A percentile compares a stretch with the other conserved stretches of the same genome.
phyloP scores from a whole-genome alignment of 208 protist species.

The Angomonas ambiguus region DNA sequence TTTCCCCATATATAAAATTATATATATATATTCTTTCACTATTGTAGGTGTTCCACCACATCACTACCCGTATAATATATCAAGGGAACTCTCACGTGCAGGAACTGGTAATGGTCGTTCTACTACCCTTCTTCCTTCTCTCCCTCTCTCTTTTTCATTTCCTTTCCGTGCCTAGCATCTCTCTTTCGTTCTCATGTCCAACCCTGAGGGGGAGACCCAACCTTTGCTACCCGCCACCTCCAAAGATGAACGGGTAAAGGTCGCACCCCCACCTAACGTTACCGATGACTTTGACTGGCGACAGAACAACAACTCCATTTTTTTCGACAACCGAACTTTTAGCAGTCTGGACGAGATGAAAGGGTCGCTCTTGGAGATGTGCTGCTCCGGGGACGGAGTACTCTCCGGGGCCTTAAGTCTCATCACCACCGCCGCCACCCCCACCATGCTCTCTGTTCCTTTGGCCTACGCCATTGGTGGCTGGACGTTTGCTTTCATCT shows the following conservation, averaged over 20 bases:
- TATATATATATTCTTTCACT: too few relatives aligned
- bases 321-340: slow-evolving; percentile 64
- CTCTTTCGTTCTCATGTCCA: neutral
- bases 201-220: neutral
- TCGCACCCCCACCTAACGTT: neutral
- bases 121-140: too few relatives aligned
- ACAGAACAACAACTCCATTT: slow-evolving; percentile 37
- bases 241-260: slow-evolving; percentile 6
- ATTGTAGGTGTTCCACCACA: too few relatives aligned
- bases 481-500: slow-evolving; percentile 36
- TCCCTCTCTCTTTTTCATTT: too few relatives aligned
- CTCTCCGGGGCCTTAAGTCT: slow-evolving; percentile 61
- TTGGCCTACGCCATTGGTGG: slow-evolving; percentile 68
- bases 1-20: too few relatives aligned
- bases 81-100: too few relatives aligned
- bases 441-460: slow-evolving; percentile 68
- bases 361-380: slow-evolving; percentile 59
- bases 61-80: too few relatives aligned
- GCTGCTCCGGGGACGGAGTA: slow-evolving; percentile 67
- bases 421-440: slow-evolving; percentile 59
- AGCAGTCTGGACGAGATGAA: slow-evolving; percentile 73
- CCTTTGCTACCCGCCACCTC: slow-evolving; percentile 7
- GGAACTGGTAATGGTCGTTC: too few relatives aligned
- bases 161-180: too few relatives aligned
- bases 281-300: slow-evolving; percentile 35